Base-by-base conservation (phyloP, 805 yeast species). In the Pichia manshurica region DNA sequence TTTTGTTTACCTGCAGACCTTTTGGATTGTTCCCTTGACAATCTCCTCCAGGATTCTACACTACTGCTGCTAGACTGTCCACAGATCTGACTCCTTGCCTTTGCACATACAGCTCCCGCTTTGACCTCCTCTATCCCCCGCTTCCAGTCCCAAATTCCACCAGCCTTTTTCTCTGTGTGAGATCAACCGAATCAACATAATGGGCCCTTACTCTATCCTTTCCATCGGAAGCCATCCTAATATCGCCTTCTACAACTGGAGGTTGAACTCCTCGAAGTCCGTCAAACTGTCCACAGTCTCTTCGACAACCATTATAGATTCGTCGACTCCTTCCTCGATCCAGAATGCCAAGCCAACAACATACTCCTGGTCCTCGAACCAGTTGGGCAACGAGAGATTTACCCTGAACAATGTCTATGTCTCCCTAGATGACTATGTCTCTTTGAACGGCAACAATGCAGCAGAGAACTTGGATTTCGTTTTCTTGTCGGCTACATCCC, bases 161-260 rank as follows among this genome's bases (percentile, higher is more conserved):
- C 29, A 25, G 10, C 29, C 10, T 7, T 10, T 10, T 25, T 25
- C 10, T 10, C 29, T 10, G 10, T 25, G 10, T 25, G 29, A 25
- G 29, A 25, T 25, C 29, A 35, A n/a, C 12, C 4, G 22, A 25
- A 25, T 7, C 29, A 25, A 15, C 22, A 40, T 5, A 9, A 48
- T 48, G 51, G 45, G 48, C 12, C 46, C 39, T 2, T 45, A 48
- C n/a, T 28, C 39, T 20, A 32, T 48, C 13, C 43, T 48, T 1
- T 48, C 51, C 8, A 45, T 48, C 52, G 87, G 87, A 28, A 60
- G 70, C 9, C 78, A 75, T 60, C 81, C 86, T 29, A 77, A 79
- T 60, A 59, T 80, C 43, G 70, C 77, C 29, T 80, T 77, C 62
- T 81, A 81, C 61, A 73, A 75, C 16, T 79, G 82, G 82, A 68